A percentile compares a stretch with the other conserved stretches of the same genome.
Evolutionary conservation across 106 monocot genomes (phyloP).

Genomic region (Agapanthus africanus): DNA sequence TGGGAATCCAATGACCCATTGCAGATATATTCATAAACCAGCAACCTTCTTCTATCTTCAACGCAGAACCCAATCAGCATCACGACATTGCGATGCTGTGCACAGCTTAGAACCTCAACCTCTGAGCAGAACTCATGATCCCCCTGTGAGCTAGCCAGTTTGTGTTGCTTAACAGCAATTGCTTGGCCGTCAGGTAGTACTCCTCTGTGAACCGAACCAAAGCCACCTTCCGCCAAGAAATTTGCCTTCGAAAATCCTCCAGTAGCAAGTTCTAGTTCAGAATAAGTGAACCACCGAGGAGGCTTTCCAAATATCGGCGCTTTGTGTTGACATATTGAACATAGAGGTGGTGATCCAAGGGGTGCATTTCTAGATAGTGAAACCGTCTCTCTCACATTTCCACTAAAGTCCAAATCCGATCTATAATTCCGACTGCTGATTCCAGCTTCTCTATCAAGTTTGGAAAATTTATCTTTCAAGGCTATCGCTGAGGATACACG

Average conservation of each 20-base stretch:
- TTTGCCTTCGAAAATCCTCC: constrained; percentile 75
- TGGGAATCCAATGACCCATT: constrained; percentile 83
- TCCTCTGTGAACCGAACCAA: constrained; percentile 86
- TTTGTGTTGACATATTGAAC: constrained; percentile 85
- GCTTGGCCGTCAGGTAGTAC: constrained; percentile 71
- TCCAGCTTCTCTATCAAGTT: constrained; percentile 30
- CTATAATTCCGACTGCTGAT: constrained; percentile 13
- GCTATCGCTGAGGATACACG: constrained; percentile 27
- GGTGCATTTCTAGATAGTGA: constrained; percentile 38
- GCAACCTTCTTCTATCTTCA: constrained; percentile 62
- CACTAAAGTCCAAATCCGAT: constrained; percentile 33
- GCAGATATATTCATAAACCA: constrained; percentile 91
- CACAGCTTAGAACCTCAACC: constrained; percentile 87
- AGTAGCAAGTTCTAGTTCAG: constrained; percentile 73
- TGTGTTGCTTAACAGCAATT: constrained; percentile 85
- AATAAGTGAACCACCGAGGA: constrained; percentile 67
- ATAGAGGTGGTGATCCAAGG: constrained; percentile 72
- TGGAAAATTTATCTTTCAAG: constrained; percentile 37
- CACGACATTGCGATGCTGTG: constrained; percentile 89
- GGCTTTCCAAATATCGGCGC: constrained; percentile 80
- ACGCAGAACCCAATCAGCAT: constrained; percentile 87
- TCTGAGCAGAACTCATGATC: constrained; percentile 88
- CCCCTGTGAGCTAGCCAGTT: constrained; percentile 78
- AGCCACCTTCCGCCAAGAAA: constrained; percentile 91
- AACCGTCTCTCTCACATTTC: constrained; percentile 56